A percentile compares a stretch with the other conserved stretches of the same genome.
phyloP scores from a whole-genome alignment of 140 eudicot species.

The Eryngium alpinum region DNA sequence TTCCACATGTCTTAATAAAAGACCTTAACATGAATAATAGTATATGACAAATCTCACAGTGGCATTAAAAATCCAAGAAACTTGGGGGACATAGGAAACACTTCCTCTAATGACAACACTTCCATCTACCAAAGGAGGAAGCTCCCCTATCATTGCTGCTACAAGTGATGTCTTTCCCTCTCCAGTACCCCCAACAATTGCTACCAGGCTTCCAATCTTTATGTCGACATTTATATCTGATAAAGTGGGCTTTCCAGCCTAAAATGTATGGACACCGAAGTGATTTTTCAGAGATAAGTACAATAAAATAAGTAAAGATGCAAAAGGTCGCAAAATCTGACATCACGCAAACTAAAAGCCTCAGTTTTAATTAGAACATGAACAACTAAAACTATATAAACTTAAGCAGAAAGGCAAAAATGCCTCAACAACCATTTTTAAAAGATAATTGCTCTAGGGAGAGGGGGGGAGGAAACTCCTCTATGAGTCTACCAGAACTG shows the following conservation, averaged over 20 bases:
- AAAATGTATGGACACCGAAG: constrained; percentile 1
- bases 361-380: too few relatives aligned
- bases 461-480: too few relatives aligned
- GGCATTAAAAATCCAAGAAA: constrained; percentile 97
- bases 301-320: not conserved
- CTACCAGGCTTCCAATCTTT: constrained; percentile 78
- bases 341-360: too few relatives aligned
- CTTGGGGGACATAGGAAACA: constrained; percentile 85
- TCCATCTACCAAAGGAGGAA: constrained; percentile 59
- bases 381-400: too few relatives aligned
- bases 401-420: too few relatives aligned
- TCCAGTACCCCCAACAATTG: constrained; percentile 92
- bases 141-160: constrained; percentile 96
- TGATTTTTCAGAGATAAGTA: not conserved
- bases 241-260: constrained; percentile 70
- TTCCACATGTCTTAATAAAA: not conserved
- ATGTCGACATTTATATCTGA: constrained; percentile 71
- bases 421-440: too few relatives aligned
- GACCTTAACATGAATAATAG: constrained; percentile 4
- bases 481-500: too few relatives aligned
- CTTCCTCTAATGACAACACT: constrained; percentile 76
- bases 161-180: constrained; percentile 94
- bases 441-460: too few relatives aligned
- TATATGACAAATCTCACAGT: constrained; percentile 48
- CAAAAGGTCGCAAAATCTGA: too few relatives aligned